These are phyloP conservation scores for Mortierella alpina DNA, from an alignment of 192 early-diverging fungal genomes.

Conservation along the genomic window DNA sequence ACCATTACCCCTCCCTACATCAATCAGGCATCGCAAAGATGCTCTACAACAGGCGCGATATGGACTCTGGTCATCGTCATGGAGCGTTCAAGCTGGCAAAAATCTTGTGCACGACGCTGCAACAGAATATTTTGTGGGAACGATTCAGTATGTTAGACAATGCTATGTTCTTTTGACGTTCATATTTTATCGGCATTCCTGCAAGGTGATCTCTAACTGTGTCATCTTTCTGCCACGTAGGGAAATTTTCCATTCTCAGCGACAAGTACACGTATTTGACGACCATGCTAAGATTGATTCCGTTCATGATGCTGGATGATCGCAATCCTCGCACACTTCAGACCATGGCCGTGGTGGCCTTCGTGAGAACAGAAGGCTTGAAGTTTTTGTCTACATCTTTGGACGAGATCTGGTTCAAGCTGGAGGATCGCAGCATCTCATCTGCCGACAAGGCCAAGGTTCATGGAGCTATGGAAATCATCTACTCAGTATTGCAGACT, in stretches of 20 bases:
- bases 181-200: background rate
- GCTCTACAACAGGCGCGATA: slow-evolving; percentile 65
- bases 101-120: slow-evolving; percentile 61
- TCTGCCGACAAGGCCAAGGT: slow-evolving; percentile 54
- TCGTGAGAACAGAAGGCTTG: slow-evolving; percentile 69
- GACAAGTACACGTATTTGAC: slow-evolving; percentile 68
- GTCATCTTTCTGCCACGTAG: background rate
- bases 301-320: slow-evolving; percentile 70
- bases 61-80: slow-evolving; percentile 57
- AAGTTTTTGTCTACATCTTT: slow-evolving; percentile 59
- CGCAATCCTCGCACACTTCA: slow-evolving; percentile 67
- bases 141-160: slow-evolving; percentile 33
- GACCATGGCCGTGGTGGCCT: slow-evolving; percentile 69
- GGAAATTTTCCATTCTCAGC: slow-evolving; percentile 8
- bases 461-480: slow-evolving; percentile 62
- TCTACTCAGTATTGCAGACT: slow-evolving; percentile 73
- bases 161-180: background rate
- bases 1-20: background rate
- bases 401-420: slow-evolving; percentile 59
- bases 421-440: background rate
- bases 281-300: slow-evolving; percentile 64
- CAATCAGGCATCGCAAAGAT: slow-evolving; percentile 67
- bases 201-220: background rate
- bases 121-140: slow-evolving; percentile 62
- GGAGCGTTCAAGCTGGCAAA: slow-evolving; percentile 68